phyloP scores from a whole-genome alignment of 73 alveolate genomes.

The Tetrahymena elliotti region DNA sequence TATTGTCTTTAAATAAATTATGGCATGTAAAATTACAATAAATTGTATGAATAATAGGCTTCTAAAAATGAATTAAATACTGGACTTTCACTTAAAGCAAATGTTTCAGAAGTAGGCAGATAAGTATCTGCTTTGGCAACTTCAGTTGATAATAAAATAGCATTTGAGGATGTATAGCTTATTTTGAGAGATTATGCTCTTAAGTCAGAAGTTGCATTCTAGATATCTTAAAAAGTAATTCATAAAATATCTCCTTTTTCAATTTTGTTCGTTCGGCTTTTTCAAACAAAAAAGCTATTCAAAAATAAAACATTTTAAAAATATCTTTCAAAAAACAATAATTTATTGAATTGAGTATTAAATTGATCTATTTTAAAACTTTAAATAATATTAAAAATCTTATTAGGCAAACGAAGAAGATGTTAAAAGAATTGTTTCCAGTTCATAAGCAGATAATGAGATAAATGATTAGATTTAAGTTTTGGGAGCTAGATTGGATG shows the following conservation, averaged over 20 bases:
- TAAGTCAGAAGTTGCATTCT: slow-evolving; percentile 49
- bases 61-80: slow-evolving; percentile 79
- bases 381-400: too few species aligned
- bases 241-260: neutral
- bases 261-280: neutral
- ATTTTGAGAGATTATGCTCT: slow-evolving; percentile 81
- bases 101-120: slow-evolving; percentile 84
- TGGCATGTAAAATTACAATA: neutral
- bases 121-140: slow-evolving; percentile 84
- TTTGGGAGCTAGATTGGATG: slow-evolving; percentile 42
- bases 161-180: slow-evolving; percentile 77
- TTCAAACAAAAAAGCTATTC: too few species aligned
- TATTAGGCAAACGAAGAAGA: slow-evolving; percentile 57
- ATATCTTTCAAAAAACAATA: too few species aligned
- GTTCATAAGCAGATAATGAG: slow-evolving; percentile 67
- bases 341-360: too few species aligned
- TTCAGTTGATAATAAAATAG: slow-evolving; percentile 75
- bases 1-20: neutral
- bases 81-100: slow-evolving; percentile 80
- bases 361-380: too few species aligned
- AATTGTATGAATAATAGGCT: slow-evolving; percentile 36
- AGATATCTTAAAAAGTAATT: neutral
- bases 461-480: slow-evolving; percentile 48
- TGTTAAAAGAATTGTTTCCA: slow-evolving; percentile 58
- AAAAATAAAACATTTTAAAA: too few species aligned